Percentiles rank a stretch among this genome's conserved stretches.
Conservation (phyloP, 257 asterid species). For the Ehretia macrophylla region DNA sequence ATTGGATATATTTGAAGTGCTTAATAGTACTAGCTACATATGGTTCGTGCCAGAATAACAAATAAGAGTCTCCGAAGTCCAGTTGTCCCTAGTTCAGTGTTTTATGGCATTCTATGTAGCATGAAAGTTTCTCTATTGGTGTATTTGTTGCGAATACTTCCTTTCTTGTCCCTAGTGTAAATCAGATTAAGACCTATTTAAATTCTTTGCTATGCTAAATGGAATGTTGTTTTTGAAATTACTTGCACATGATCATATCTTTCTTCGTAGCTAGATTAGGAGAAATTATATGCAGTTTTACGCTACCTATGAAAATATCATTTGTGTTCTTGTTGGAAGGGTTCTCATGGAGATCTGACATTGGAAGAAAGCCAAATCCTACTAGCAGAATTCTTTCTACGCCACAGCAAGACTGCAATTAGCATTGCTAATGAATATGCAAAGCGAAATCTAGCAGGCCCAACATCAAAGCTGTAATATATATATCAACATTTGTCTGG, state of each 20-base stretch:
- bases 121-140: too few relatives aligned
- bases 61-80: too few relatives aligned
- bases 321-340: slow-evolving; percentile 38
- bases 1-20: too few relatives aligned
- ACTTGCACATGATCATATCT: background rate
- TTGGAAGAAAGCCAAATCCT: slow-evolving; percentile 60
- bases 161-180: too few relatives aligned
- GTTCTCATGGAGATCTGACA: slow-evolving; percentile 84
- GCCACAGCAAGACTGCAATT: slow-evolving; percentile 60
- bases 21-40: too few relatives aligned
- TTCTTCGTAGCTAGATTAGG: too few relatives aligned
- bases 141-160: too few relatives aligned
- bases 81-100: too few relatives aligned
- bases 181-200: too few relatives aligned
- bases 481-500: background rate
- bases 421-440: slow-evolving; percentile 64
- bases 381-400: slow-evolving; percentile 86
- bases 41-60: too few relatives aligned
- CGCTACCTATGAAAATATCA: background rate
- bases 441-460: slow-evolving; percentile 39
- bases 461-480: slow-evolving; percentile 38
- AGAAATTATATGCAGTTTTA: background rate
- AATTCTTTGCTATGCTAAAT: background rate
- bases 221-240: too few relatives aligned
- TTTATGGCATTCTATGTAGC: too few relatives aligned